Evolutionary conservation across 2,329 filamentous ascomycete species (phyloP), one percentile per base, ranked within the genome.

Genomic region (Apiospora malaysiana): DNA sequence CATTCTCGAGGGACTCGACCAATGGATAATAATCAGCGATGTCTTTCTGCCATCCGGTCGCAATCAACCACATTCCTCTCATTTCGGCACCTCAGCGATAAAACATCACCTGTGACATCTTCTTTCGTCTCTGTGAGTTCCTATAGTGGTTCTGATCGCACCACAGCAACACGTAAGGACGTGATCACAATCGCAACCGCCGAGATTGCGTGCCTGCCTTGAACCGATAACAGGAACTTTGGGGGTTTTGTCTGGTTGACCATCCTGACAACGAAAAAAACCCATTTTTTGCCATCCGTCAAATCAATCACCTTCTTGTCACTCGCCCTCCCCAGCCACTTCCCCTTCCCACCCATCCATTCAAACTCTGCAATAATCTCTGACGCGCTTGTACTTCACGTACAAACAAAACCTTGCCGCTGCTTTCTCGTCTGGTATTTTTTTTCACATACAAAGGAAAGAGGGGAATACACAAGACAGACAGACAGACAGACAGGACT

Each of bases 401-500:
- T 63, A 63, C 32, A 63, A 63, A 63, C 32, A 32, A 40, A 63
- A 63, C 56, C 37, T 63, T 32, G 27, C 27, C 56, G 56, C 56
- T 63, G 56, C 56, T 40, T 59, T 21, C 27, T 63, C 37, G 32
- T 63, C 56, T 63, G 56, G 56, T 18, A 63, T 63, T 63, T 45
- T 63, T 40, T 12, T 23, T 40, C 56, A 40, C 27, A 63, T 40
- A 63, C 56, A 32, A 21, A 32, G 56, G 56, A 40, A 63, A 63
- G 56, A 63, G 32, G 56, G 56, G 40, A 63, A 40, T 25, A 51
- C 47, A 46, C 18, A n/a, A n/a, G n/a, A 46, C 14, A 18, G n/a
- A n/a, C n/a, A 59, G 51, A 63, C 56, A 56, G 51, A 37, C 56
- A 63, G 56, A 63, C 56, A 63, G 56, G 56, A 63, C 32, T 63